Base-by-base conservation (phyloP, 805 yeast species). In the Tetrapisispora fleetii region DNA sequence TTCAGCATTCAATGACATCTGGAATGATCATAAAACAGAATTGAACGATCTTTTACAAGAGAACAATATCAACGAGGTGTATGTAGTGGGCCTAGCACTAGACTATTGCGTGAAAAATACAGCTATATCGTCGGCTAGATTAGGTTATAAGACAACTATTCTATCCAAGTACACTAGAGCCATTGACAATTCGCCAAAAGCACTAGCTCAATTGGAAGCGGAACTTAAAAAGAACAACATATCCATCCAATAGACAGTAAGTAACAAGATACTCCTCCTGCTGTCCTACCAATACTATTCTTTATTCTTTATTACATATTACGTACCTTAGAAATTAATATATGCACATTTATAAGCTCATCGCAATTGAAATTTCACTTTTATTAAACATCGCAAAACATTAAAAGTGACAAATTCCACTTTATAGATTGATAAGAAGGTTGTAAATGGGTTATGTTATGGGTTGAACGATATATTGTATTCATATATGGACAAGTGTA, bases 31-130 rank as follows among this genome's bases (percentile, higher is more conserved):
- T 58, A 70, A 77, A 40, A 89, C 97, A 0, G 90, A 80, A 48
- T 68, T 89, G 52, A 71, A 74, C 46, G 63, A 60, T 1, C 66
- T 73, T 39, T 70, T 90, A 52, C 63, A 59, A 24, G 57, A 68
- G 1, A 61, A 74, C 37, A 67, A 63, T 0, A 78, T 87, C 40
- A 72, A 76, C 2, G 76, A 80, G 39, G 88, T 89, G 1, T 79
- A 73, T 41, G 74, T 85, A 21, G 91, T 82, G 1, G 98, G 97
- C 0, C 58, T 90, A 19, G 96, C 97, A 0, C 79, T 80, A 53
- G 98, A 90, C 61, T 88, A 70, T 63, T 90, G 98, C 64, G 97
- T 91, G 3, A 67, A 80, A 55, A 74, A 80, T 59, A 82, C 95
- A 0, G 88, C 95, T 0, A 62, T 79, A 22, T 95, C 90, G 49